Evolutionary conservation across 768 basidiomycete genomes (phyloP).

Genomic region (Trametes cubensis): DNA sequence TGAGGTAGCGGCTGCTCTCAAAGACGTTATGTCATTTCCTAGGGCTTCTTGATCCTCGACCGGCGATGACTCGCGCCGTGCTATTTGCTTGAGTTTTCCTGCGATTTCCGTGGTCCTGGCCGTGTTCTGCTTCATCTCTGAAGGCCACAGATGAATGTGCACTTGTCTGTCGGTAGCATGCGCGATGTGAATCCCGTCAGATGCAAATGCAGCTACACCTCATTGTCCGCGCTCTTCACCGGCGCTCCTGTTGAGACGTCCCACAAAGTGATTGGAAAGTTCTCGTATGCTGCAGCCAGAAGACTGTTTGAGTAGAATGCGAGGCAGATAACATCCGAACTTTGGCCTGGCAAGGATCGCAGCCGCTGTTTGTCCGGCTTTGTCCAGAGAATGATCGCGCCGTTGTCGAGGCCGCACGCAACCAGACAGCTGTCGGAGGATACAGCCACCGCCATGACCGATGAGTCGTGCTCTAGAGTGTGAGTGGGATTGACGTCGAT

Average conservation of each 20-base stretch:
- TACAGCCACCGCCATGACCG: neutral
- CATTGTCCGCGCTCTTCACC: too few species aligned
- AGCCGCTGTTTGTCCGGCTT: neutral
- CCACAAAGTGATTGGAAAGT: neutral
- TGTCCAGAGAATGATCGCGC: neutral
- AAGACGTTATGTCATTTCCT: neutral
- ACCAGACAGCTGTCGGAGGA: too few species aligned
- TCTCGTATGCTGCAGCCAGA: neutral
- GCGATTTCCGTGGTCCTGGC: too few species aligned
- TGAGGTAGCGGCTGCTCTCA: neutral
- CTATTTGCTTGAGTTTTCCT: too few species aligned
- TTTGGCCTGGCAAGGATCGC: neutral
- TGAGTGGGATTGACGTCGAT: neutral
- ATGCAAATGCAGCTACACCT: too few species aligned
- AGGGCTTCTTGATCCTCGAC: neutral
- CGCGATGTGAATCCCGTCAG: too few species aligned
- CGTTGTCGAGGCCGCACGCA: neutral
- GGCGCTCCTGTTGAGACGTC: neutral
- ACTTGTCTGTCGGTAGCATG: too few species aligned
- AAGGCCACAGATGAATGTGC: too few species aligned
- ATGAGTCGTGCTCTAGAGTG: neutral
- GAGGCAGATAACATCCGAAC: neutral
- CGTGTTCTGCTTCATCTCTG: too few species aligned
- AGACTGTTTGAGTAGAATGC: neutral
- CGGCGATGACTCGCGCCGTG: too few species aligned